A percentile compares a stretch with the other conserved stretches of the same genome.
These are phyloP conservation scores for Pyrrhoderma noxium DNA, from an alignment of 1,284 basidiomycete genomes.

Conservation along the genomic window DNA sequence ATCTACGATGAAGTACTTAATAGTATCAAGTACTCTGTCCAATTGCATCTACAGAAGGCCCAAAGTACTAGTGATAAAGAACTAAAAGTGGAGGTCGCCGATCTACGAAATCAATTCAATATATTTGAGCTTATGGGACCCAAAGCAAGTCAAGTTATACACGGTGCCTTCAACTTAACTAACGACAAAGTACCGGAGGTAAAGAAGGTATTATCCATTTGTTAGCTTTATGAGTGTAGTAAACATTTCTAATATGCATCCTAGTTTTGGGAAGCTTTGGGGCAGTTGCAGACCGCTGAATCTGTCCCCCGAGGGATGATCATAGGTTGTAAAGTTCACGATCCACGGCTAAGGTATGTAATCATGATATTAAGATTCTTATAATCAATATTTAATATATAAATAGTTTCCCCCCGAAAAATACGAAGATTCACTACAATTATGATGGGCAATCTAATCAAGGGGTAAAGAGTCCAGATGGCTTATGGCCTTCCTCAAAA, in stretches of 20 bases:
- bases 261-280: slow-evolving; percentile 66
- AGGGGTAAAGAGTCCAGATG: slow-evolving; percentile 23
- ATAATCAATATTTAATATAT: neutral
- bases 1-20: slow-evolving; percentile 51
- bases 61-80: slow-evolving; percentile 27
- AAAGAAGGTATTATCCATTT: slow-evolving; percentile 56
- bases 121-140: slow-evolving; percentile 85
- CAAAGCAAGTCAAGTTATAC: slow-evolving; percentile 70
- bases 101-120: slow-evolving; percentile 65
- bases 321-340: slow-evolving; percentile 70
- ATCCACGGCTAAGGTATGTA: slow-evolving; percentile 68
- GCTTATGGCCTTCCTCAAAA: slow-evolving; percentile 47
- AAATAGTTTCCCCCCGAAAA: slow-evolving; percentile 72
- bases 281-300: slow-evolving; percentile 53
- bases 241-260: neutral
- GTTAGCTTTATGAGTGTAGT: too few species aligned
- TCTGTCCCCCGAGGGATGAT: slow-evolving; percentile 68
- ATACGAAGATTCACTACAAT: slow-evolving; percentile 40
- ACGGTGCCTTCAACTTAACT: slow-evolving; percentile 59
- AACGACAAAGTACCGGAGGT: slow-evolving; percentile 50
- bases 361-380: too few species aligned
- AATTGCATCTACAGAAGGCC: slow-evolving; percentile 38
- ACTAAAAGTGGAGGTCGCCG: slow-evolving; percentile 52
- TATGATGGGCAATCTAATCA: slow-evolving; percentile 16
- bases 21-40: slow-evolving; percentile 45